A percentile compares a stretch with the other conserved stretches of the same genome.
Conservation (phyloP, 2,329 filamentous ascomycete genomes). For the Colletotrichum salicis region DNA sequence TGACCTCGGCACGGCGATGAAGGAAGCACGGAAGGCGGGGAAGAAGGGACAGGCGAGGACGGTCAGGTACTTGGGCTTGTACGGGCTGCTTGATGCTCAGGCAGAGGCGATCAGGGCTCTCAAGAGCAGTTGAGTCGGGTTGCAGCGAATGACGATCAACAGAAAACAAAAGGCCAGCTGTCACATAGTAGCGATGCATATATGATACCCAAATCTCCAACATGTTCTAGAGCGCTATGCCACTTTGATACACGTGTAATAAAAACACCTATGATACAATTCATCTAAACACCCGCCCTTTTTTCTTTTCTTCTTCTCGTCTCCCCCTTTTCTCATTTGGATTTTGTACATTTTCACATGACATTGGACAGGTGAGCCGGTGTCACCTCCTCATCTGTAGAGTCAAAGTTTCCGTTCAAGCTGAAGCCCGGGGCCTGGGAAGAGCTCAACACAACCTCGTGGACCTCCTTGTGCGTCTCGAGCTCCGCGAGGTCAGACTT, state of each 20-base stretch:
- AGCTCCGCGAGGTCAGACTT: constrained; percentile 75
- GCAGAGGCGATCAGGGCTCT: constrained; percentile 63
- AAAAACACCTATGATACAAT: constrained; percentile 53
- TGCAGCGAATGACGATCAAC: not conserved
- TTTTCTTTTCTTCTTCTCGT: not conserved
- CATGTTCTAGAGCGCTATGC: constrained; percentile 35
- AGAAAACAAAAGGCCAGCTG: not conserved
- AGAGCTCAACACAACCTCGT: constrained; percentile 82
- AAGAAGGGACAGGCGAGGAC: constrained; percentile 55
- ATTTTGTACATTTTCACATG: constrained; percentile 58
- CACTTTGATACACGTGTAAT: constrained; percentile 37
- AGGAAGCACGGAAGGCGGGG: constrained; percentile 56
- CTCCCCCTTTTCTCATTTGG: not conserved
- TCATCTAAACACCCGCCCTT: constrained; percentile 5
- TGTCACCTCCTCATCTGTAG: constrained; percentile 66
- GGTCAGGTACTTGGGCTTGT: constrained; percentile 64
- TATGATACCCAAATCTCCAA: constrained; percentile 44
- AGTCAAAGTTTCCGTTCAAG: constrained; percentile 81
- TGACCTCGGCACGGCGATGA: constrained; percentile 63
- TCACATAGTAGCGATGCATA: constrained; percentile 35
- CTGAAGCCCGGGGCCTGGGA: constrained; percentile 89
- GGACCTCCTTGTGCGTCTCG: constrained; percentile 53
- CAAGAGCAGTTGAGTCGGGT: constrained; percentile 46
- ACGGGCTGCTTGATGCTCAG: constrained; percentile 63
- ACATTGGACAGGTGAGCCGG: constrained; percentile 62